Conservation (phyloP, 1,284 basidiomycete genomes). For the Blastosporella zonata region DNA sequence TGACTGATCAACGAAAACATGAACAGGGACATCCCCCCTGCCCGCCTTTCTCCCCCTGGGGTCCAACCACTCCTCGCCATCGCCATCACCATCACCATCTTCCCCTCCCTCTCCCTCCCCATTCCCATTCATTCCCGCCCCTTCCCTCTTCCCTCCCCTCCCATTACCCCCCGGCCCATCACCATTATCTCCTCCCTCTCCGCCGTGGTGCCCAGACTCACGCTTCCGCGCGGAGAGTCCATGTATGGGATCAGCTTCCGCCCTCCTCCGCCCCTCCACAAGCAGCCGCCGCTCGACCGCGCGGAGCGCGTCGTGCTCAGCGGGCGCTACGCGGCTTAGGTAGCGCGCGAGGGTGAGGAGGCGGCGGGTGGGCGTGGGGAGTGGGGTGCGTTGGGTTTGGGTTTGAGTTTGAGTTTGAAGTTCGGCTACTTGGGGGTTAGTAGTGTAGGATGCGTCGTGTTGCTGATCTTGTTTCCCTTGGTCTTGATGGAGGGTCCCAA, state of each 20-base stretch:
- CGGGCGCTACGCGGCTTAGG: slow-evolving; percentile 12
- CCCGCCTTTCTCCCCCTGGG: slow-evolving; percentile 36
- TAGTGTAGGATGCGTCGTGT: neutral
- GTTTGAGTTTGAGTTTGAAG: neutral
- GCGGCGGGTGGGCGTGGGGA: slow-evolving; percentile 1
- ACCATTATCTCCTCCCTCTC: too few species aligned
- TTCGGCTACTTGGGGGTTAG: too few species aligned
- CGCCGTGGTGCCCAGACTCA: too few species aligned
- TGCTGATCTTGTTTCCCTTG: neutral
- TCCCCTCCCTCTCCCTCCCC: slow-evolving; percentile 22
- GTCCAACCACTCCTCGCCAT: slow-evolving; percentile 37
- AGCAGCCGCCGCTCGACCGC: slow-evolving; percentile 14
- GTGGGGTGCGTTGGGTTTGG: neutral
- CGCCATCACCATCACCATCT: slow-evolving; percentile 16
- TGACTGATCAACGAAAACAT: slow-evolving; percentile 87
- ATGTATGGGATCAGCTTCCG: too few species aligned
- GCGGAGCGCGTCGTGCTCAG: slow-evolving; percentile 4
- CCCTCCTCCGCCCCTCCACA: slow-evolving; percentile 16
- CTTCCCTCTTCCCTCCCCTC: too few species aligned
- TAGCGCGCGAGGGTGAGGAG: slow-evolving; percentile 11
- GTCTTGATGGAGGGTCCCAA: too few species aligned
- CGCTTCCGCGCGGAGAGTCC: too few species aligned
- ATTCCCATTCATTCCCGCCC: too few species aligned
- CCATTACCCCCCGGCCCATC: too few species aligned
- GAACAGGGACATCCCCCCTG: slow-evolving; percentile 55